These are phyloP conservation scores for Gracilariopsis chorda DNA, from an alignment of 23 red algal genomes.

Conservation along the genomic window DNA sequence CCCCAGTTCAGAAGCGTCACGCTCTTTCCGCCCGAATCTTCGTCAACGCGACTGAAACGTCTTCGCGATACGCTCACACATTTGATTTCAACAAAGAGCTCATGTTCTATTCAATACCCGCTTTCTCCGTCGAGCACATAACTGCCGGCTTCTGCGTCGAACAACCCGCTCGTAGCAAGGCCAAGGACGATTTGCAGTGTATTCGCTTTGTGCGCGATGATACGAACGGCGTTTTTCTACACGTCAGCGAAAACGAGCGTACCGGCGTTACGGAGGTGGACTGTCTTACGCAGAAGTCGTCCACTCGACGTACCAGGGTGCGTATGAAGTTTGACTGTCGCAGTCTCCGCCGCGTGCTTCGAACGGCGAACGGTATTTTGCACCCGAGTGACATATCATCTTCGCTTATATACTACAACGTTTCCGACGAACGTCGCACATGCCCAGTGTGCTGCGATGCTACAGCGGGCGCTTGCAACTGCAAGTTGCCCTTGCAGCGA, in stretches of 20 bases:
- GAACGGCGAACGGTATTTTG: constrained; percentile 43
- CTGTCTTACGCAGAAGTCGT: constrained; percentile 49
- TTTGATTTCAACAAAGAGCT: constrained; percentile 71
- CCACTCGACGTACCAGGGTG: constrained; percentile 52
- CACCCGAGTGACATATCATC: constrained; percentile 53
- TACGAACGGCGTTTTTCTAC: constrained; percentile 40
- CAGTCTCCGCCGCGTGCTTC: constrained; percentile 29
- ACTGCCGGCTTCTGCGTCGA: constrained; percentile 72
- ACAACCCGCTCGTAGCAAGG: constrained; percentile 9
- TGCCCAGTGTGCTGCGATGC: constrained; percentile 47
- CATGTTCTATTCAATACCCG: constrained; percentile 70
- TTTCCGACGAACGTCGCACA: constrained; percentile 52
- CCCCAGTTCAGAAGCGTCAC: constrained; percentile 59
- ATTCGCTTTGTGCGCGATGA: constrained; percentile 69
- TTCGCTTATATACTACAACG: constrained; percentile 57
- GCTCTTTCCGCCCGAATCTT: constrained; percentile 51
- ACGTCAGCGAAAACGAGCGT: constrained; percentile 44
- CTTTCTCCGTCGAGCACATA: constrained; percentile 59
- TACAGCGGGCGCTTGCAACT: constrained; percentile 16
- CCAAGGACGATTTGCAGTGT: constrained; percentile 42
- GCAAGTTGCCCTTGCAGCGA: constrained; percentile 37
- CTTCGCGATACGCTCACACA: constrained; percentile 54
- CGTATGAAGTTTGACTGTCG: constrained; percentile 64
- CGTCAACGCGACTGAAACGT: constrained; percentile 63
- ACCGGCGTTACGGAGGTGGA: constrained; percentile 62